Conservation (phyloP, 108 stramenopile genomes). For the Parmales sp. region DNA sequence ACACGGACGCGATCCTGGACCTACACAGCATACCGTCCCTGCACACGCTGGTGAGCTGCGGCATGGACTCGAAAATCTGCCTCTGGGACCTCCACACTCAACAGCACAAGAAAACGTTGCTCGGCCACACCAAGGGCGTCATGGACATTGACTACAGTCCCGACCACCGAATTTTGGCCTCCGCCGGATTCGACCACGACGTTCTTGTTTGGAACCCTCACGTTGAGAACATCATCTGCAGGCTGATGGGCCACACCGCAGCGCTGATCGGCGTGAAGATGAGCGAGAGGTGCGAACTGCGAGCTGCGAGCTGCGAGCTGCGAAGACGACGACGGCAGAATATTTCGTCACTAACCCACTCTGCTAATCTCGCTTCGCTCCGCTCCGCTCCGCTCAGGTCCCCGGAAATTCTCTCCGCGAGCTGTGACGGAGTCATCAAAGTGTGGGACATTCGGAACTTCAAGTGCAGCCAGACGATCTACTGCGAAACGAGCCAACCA, state of each 20-base stretch:
- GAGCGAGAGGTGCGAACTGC: not conserved
- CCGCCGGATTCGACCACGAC: conserved; percentile 32
- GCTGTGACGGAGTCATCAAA: conserved; percentile 26
- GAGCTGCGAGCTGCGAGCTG: too few species aligned
- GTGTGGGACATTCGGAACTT: conserved; percentile 41
- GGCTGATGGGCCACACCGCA: conserved; percentile 26
- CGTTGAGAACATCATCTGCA: conserved; percentile 20
- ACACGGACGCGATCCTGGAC: conserved; percentile 26
- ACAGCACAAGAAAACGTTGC: conserved; percentile 25
- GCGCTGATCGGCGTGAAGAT: conserved; percentile 33
- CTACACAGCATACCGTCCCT: conserved; percentile 10
- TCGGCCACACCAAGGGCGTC: conserved; percentile 33
- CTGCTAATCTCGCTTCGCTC: too few species aligned
- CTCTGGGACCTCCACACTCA: conserved; percentile 32
- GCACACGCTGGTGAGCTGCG: conserved; percentile 9
- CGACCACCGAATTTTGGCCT: conserved; percentile 29
- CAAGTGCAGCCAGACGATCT: conserved; percentile 32
- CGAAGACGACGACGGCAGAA: too few species aligned
- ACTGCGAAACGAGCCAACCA: not conserved
- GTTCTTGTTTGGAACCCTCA: conserved; percentile 34
- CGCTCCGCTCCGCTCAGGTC: too few species aligned
- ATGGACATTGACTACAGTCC: conserved; percentile 25
- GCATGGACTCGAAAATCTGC: conserved; percentile 33
- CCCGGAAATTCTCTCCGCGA: conserved; percentile 26
- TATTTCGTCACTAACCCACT: too few species aligned